Conservation (phyloP, 192 early-diverging fungal species). For the Umbelopsis sp. region DNA sequence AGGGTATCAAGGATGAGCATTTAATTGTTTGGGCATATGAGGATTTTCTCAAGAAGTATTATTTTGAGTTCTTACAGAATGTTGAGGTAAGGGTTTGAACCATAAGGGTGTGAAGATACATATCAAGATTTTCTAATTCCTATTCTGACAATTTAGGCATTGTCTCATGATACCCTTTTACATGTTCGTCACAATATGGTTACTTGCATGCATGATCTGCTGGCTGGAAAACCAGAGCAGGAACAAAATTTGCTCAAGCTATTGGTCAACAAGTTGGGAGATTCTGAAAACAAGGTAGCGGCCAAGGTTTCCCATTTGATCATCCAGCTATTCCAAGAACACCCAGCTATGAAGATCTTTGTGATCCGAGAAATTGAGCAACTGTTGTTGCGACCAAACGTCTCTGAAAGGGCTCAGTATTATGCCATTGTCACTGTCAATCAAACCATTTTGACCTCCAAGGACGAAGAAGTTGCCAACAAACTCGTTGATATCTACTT, state of each 20-base stretch:
- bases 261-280: conserved; percentile 95
- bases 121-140: neutral
- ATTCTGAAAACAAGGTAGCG: conserved; percentile 83
- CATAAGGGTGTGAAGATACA: neutral
- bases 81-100: conserved; percentile 65
- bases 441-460: conserved; percentile 83
- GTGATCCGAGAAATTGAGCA: conserved; percentile 90
- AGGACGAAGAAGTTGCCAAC: conserved; percentile 76
- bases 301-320: conserved; percentile 83
- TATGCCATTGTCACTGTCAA: conserved; percentile 91
- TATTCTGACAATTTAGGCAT: conserved; percentile 43
- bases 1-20: conserved; percentile 65
- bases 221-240: conserved; percentile 90
- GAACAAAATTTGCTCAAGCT: conserved; percentile 92
- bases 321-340: conserved; percentile 67
- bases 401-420: conserved; percentile 83
- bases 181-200: conserved; percentile 85
- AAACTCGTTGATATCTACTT: conserved; percentile 91
- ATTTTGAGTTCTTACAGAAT: conserved; percentile 89
- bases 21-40: conserved; percentile 94
- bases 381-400: conserved; percentile 74
- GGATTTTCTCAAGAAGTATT: conserved; percentile 87
- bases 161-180: conserved; percentile 84
- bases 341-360: conserved; percentile 87
- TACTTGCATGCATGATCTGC: conserved; percentile 72